Percentiles rank a stretch among this genome's conserved stretches.
Evolutionary conservation across 2,329 filamentous ascomycete species (phyloP).

Genomic region (Phyllosticta citriasiana): DNA sequence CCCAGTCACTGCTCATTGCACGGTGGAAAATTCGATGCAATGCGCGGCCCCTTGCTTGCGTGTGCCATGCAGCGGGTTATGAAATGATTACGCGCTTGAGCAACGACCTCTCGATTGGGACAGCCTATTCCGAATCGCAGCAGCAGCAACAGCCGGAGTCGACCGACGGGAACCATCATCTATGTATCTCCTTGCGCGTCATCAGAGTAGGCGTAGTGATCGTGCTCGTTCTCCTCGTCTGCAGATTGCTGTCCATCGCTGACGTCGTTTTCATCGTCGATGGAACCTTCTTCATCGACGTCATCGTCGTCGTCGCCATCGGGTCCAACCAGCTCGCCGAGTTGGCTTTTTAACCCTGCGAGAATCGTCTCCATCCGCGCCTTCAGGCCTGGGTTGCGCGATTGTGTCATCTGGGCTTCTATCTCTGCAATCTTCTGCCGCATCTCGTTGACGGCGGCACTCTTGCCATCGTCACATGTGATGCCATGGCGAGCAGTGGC

Average conservation of each 20-base stretch:
- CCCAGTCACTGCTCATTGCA: no score
- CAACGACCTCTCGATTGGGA: no score
- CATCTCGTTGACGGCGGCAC: conserved; percentile 21
- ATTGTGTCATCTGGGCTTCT: conserved; percentile 23
- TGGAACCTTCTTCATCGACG: background rate
- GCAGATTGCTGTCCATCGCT: no score
- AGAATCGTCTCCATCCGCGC: conserved; percentile 21
- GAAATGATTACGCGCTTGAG: no score
- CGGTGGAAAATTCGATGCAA: no score
- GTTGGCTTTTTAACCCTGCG: conserved; percentile 21
- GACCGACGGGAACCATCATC: no score
- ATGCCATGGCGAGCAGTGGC: conserved; percentile 22
- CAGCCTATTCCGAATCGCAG: no score
- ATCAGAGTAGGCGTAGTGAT: background rate
- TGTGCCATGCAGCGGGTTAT: no score
- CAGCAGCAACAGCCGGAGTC: no score
- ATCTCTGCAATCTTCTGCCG: conserved; percentile 25
- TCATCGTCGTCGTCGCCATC: background rate
- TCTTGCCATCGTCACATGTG: conserved; percentile 19
- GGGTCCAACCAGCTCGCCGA: conserved; percentile 14
- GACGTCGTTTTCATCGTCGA: no score
- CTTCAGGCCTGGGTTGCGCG: conserved; percentile 27
- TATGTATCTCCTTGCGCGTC: background rate
- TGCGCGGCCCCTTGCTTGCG: no score
- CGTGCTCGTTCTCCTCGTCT: background rate